A percentile compares a stretch with the other conserved stretches of the same genome.
phyloP scores from a whole-genome alignment of 352 stramenopile genomes.

The Globisporangium parvum region DNA sequence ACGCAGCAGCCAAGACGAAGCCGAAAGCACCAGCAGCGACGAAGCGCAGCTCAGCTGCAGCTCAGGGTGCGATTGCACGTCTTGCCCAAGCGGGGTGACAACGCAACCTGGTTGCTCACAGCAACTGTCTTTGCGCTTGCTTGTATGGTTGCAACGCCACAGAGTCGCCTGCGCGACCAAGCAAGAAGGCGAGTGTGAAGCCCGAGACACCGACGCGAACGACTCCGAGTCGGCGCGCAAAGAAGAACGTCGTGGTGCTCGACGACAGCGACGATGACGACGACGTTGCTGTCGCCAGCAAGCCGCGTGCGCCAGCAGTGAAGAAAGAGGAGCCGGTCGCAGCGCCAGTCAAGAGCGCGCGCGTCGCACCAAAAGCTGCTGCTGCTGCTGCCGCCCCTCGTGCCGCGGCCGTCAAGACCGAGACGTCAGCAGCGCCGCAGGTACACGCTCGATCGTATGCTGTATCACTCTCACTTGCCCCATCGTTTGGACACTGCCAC shows the following conservation, averaged over 20 bases:
- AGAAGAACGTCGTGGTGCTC: conserved; percentile 44
- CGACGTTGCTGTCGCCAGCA: conserved; percentile 12
- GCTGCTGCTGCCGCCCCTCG: neutral
- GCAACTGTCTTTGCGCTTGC: neutral
- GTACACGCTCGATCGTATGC: neutral
- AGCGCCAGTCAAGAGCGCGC: neutral
- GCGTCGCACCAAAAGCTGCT: neutral
- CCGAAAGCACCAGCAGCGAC: neutral
- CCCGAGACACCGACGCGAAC: conserved; percentile 17
- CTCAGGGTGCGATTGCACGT: neutral
- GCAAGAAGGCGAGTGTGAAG: conserved; percentile 3
- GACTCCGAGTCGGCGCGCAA: conserved; percentile 24
- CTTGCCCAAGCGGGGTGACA: neutral
- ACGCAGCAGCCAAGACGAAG: conserved; percentile 4
- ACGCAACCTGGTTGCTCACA: too few relatives aligned
- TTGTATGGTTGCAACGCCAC: neutral
- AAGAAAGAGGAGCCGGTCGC: conserved; percentile 10
- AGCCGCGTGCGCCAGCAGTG: conserved; percentile 1
- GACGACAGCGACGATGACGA: conserved; percentile 45
- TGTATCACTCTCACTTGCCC: neutral
- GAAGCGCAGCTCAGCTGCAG: neutral
- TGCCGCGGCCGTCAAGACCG: neutral
- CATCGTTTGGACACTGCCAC: too few relatives aligned
- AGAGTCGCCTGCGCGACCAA: conserved; percentile 5
- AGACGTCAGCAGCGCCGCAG: neutral